Conservation (phyloP, 2,329 filamentous ascomycete genomes). For the Coniochaeta sp. region DNA sequence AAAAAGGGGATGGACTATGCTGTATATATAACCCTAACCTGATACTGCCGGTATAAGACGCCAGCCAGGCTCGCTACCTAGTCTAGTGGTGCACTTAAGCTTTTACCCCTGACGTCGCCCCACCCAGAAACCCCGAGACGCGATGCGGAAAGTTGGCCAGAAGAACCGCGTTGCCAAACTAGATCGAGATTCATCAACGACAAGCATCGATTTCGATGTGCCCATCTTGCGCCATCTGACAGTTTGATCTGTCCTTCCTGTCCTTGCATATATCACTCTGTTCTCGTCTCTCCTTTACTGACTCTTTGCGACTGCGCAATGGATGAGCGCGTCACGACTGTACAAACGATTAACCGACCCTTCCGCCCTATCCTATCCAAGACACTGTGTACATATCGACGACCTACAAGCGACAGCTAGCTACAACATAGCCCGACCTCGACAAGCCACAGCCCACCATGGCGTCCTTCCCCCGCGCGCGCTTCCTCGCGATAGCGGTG, state of each 20-base stretch:
- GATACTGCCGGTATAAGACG: neutral
- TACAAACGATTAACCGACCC: neutral
- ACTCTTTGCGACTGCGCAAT: neutral
- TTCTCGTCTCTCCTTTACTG: neutral
- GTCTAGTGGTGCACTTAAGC: neutral
- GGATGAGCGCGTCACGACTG: neutral
- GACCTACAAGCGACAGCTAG: neutral
- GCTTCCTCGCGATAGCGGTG: constrained; percentile 82
- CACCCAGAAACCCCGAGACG: neutral
- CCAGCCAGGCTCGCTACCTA: no score
- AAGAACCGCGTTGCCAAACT: neutral
- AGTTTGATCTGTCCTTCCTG: neutral
- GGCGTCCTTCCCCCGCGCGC: constrained; percentile 58
- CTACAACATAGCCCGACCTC: no score
- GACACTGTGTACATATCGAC: neutral
- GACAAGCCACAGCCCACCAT: constrained; percentile 25
- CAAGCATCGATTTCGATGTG: neutral
- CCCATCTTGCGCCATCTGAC: neutral
- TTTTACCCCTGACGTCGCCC: neutral
- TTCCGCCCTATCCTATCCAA: neutral
- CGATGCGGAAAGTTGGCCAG: constrained; percentile 1
- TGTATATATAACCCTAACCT: neutral
- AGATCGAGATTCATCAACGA: neutral
- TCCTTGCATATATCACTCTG: neutral
- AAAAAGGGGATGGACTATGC: no score